phyloP scores from a whole-genome alignment of 75 land plant genomes.

The Picea glauca region DNA sequence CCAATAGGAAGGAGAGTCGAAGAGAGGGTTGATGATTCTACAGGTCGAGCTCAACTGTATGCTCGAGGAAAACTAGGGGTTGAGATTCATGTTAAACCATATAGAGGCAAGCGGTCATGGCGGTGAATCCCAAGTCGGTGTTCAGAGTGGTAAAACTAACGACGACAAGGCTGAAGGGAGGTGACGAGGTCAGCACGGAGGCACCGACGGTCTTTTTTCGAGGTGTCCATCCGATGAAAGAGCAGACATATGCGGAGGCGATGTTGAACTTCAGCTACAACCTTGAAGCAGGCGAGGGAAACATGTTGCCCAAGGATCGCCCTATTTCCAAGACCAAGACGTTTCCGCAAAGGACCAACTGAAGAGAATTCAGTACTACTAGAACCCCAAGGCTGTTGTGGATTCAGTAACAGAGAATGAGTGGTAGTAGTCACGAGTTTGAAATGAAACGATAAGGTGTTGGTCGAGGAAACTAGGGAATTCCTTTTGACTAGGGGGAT shows the following conservation, averaged over 20 bases:
- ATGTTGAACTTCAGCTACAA: neutral
- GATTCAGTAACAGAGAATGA: too few species aligned
- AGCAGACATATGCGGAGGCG: constrained; percentile 5
- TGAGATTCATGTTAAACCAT: too few species aligned
- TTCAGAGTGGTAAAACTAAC: neutral
- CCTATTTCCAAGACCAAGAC: neutral
- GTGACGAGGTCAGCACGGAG: neutral
- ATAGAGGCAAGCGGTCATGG: neutral
- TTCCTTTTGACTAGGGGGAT: too few species aligned
- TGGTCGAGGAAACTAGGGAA: too few species aligned
- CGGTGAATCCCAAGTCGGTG: neutral
- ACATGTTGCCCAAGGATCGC: neutral
- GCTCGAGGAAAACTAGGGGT: too few species aligned
- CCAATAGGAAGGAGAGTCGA: too few species aligned
- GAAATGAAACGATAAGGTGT: too few species aligned
- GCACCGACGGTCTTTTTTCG: neutral
- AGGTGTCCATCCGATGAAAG: constrained; percentile 1
- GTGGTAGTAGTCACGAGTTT: too few species aligned
- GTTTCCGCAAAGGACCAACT: neutral
- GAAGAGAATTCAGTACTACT: constrained; percentile 1
- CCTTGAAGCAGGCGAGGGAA: neutral
- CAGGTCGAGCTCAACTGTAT: too few species aligned
- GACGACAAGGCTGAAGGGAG: neutral
- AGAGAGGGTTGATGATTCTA: too few species aligned
- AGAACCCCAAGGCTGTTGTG: too few species aligned